phyloP scores from a whole-genome alignment of 163 green algal species.

The Scenedesmus sp. region DNA sequence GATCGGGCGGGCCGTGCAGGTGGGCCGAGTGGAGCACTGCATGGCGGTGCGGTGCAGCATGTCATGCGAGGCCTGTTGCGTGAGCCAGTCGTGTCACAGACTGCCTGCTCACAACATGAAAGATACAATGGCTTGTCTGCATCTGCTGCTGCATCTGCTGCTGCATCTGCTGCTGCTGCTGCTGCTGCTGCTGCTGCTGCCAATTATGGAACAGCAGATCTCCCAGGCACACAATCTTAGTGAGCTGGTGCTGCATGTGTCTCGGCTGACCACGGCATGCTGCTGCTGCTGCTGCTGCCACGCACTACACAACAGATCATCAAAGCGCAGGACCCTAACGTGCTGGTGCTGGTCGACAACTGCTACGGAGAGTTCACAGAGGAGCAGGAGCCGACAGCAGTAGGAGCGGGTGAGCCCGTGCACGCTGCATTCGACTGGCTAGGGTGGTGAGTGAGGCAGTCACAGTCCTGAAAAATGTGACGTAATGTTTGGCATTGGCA shows the following conservation, averaged over 20 bases:
- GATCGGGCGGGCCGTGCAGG: constrained; percentile 71
- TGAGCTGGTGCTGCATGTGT: constrained; percentile 82
- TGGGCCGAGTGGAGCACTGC: not conserved
- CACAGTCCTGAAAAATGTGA: too few species aligned
- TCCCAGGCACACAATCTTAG: constrained; percentile 76
- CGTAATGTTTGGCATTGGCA: too few species aligned
- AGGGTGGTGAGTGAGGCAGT: too few species aligned
- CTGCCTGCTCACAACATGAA: too few species aligned
- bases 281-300: not conserved
- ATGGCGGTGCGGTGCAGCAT: not conserved
- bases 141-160: too few species aligned
- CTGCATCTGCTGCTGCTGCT: not conserved
- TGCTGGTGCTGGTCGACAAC: constrained; percentile 95
- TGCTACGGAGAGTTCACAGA: constrained; percentile 99
- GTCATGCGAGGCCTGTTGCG: too few species aligned
- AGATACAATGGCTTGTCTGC: too few species aligned
- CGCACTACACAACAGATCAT: constrained; percentile 59
- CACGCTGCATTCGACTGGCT: not conserved
- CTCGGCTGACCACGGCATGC: too few species aligned
- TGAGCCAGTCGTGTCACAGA: too few species aligned
- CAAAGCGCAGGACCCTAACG: constrained; percentile 77
- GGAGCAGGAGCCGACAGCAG: constrained; percentile 83
- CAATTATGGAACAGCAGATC: not conserved
- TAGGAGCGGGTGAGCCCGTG: constrained; percentile 71
- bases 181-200: not conserved